Evolutionary conservation across 768 basidiomycete genomes (phyloP).

Genomic region (Naganishia kalamii): DNA sequence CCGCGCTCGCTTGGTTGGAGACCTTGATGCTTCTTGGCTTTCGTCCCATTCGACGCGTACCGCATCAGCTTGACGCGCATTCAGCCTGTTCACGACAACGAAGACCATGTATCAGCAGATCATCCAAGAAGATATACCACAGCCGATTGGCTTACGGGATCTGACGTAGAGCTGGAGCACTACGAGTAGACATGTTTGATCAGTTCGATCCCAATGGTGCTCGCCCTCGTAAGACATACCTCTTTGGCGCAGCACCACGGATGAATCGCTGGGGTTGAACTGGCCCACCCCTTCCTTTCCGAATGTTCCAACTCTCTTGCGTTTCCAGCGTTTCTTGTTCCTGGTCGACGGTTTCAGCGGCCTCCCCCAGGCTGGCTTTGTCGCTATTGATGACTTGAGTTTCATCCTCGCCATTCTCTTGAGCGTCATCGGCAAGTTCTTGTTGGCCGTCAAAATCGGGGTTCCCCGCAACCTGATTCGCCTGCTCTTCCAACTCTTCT

Average conservation of each 20-base stretch:
- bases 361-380: background rate
- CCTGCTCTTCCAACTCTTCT: background rate
- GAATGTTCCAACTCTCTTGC: constrained; percentile 7
- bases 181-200: background rate
- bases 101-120: background rate
- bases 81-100: background rate
- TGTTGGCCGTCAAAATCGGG: background rate
- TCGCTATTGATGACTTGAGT: background rate
- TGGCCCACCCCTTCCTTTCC: constrained; percentile 3
- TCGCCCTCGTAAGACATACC: background rate
- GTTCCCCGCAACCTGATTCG: background rate
- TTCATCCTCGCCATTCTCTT: background rate
- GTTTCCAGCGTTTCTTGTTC: background rate
- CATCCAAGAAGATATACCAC: too few species aligned
- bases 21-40: background rate
- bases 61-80: background rate
- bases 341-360: background rate
- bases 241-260: background rate
- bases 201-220: background rate
- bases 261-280: background rate
- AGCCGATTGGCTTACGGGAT: background rate
- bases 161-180: background rate
- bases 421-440: background rate
- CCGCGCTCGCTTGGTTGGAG: background rate
- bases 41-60: constrained; percentile 6